These are phyloP conservation scores for Calocera viscosa DNA, from an alignment of 768 basidiomycete genomes.

Conservation along the genomic window DNA sequence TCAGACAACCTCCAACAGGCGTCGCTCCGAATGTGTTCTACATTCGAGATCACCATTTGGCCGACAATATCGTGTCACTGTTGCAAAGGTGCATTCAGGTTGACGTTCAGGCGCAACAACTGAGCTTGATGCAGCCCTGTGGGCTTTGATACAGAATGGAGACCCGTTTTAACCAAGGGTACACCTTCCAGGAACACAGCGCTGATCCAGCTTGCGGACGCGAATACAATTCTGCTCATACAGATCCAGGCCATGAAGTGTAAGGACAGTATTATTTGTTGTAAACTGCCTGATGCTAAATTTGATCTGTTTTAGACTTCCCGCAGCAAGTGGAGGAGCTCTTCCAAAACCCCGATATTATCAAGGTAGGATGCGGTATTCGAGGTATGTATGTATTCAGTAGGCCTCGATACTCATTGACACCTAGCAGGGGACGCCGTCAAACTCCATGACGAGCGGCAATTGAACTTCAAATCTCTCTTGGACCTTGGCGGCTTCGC, in stretches of 20 bases:
- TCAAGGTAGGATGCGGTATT: conserved; percentile 66
- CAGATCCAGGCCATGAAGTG: conserved; percentile 51
- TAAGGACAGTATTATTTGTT: conserved; percentile 17
- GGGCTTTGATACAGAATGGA: conserved; percentile 77
- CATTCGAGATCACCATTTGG: not conserved
- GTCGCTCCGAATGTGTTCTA: not conserved
- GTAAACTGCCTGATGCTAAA: conserved; percentile 24
- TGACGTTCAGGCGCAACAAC: not conserved
- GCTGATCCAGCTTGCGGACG: conserved; percentile 57
- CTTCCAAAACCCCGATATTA: conserved; percentile 40
- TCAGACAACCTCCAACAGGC: not conserved
- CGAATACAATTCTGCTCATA: conserved; percentile 44
- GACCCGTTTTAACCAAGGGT: conserved; percentile 45
- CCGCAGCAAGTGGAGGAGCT: conserved; percentile 40
- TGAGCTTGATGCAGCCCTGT: conserved; percentile 25
- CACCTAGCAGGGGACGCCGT: not conserved
- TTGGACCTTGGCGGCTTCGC: conserved; percentile 10
- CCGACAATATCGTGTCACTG: not conserved
- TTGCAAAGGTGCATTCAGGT: not conserved
- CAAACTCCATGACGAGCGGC: not conserved
- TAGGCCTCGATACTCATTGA: not conserved
- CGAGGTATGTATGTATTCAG: conserved; percentile 35
- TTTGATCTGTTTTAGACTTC: conserved; percentile 21
- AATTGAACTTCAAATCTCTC: not conserved
- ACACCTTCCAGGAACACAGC: conserved; percentile 52